These are phyloP conservation scores for Myriosclerotinia scirpicola DNA, from an alignment of 2,329 filamentous ascomycete genomes.

Conservation along the genomic window DNA sequence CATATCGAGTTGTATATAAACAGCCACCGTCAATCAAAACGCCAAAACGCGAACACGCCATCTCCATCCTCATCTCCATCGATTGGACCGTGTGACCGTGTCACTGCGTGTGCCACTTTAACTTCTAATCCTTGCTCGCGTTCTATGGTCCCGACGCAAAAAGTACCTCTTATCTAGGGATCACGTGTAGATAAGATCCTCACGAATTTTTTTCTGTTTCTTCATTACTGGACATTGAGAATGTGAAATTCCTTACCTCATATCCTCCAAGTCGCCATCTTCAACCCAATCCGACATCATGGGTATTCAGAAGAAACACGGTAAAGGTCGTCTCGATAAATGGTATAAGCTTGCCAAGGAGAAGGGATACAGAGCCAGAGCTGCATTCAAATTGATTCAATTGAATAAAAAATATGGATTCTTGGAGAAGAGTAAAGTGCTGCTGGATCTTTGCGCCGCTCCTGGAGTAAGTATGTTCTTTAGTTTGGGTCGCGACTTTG, in stretches of 20 bases:
- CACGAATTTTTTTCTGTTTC: constrained; percentile 3
- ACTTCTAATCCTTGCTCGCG: constrained; percentile 12
- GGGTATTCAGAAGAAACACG: constrained; percentile 98
- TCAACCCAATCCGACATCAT: constrained; percentile 49
- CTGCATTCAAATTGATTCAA: constrained; percentile 97
- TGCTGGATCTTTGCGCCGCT: constrained; percentile 95
- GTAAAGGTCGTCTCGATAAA: constrained; percentile 97
- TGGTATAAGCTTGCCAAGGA: constrained; percentile 99
- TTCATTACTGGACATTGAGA: neutral
- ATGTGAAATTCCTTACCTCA: constrained; percentile 5
- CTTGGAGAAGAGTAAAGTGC: constrained; percentile 91
- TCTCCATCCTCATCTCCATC: neutral
- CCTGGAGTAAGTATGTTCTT: constrained; percentile 69
- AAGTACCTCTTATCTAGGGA: neutral
- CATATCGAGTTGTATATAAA: constrained; percentile 3
- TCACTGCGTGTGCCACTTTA: constrained; percentile 18
- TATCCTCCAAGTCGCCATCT: constrained; percentile 2
- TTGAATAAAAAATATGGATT: constrained; percentile 99
- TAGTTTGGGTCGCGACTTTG: neutral
- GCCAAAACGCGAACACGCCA: constrained; percentile 6
- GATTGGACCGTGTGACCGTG: neutral
- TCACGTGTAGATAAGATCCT: constrained; percentile 15
- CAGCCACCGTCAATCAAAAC: constrained; percentile 3
- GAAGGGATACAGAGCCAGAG: constrained; percentile 92
- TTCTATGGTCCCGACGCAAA: too few species aligned